These are phyloP conservation scores for Jatropha podagrica DNA, from an alignment of 441 rosid species.

Conservation along the genomic window DNA sequence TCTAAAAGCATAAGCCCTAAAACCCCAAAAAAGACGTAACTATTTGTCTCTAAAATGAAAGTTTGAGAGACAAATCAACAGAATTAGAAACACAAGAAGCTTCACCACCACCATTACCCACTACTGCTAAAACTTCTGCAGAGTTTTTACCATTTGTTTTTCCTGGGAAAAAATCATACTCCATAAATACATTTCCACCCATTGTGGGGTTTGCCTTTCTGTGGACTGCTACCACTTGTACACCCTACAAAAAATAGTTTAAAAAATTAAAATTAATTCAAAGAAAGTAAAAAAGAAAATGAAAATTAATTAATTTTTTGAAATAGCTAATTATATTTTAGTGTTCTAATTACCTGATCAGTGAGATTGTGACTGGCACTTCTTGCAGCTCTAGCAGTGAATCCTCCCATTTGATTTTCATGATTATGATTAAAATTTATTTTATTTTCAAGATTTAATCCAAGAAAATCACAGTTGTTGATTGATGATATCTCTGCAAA, in stretches of 20 bases:
- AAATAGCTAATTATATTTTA: background rate
- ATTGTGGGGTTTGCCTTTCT: slow-evolving; percentile 36
- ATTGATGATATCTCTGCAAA: slow-evolving; percentile 9
- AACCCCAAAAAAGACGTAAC: slow-evolving; percentile 25
- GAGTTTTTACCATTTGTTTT: slow-evolving; percentile 34
- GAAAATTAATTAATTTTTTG: background rate
- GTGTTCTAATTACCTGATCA: slow-evolving; percentile 25
- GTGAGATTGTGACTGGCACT: slow-evolving; percentile 17
- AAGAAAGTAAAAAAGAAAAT: background rate
- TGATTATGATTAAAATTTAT: slow-evolving; percentile 12
- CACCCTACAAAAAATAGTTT: slow-evolving; percentile 27
- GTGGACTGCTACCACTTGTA: slow-evolving; percentile 36
- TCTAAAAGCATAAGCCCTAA: slow-evolving; percentile 18
- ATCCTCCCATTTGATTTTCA: slow-evolving; percentile 17
- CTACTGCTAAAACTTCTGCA: slow-evolving; percentile 36
- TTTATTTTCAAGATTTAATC: slow-evolving; percentile 27
- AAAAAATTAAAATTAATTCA: background rate
- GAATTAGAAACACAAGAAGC: slow-evolving; percentile 32
- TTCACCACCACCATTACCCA: slow-evolving; percentile 32
- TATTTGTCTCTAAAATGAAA: slow-evolving; percentile 39
- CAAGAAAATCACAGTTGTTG: slow-evolving; percentile 24
- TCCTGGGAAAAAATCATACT: slow-evolving; percentile 69
- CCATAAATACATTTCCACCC: slow-evolving; percentile 41
- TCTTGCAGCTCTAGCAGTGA: slow-evolving; percentile 28
- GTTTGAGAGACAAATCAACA: slow-evolving; percentile 88